Conservation (phyloP, 148 eudicot genomes). For the Gaultheria prostrata region DNA sequence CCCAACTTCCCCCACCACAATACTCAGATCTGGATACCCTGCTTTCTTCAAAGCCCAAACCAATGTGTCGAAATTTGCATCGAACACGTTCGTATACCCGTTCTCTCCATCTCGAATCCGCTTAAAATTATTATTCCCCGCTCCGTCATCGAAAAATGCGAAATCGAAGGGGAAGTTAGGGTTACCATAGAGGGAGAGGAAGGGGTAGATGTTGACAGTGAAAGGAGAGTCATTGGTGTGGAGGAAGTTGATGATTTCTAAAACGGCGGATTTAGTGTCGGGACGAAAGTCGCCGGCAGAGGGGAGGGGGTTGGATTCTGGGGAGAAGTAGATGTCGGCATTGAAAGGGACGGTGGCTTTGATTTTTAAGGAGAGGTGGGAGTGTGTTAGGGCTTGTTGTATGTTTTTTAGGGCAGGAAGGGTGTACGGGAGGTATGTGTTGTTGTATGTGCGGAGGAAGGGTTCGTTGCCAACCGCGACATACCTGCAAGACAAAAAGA, state of each 20-base stretch:
- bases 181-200: slow-evolving; percentile 75
- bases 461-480: slow-evolving; percentile 99
- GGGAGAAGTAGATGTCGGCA: slow-evolving; percentile 90
- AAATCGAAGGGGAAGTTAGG: slow-evolving; percentile 72
- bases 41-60: slow-evolving; percentile 68
- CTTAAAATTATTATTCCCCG: slow-evolving; percentile 9
- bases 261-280: slow-evolving; percentile 56
- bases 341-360: slow-evolving; percentile 89
- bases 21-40: slow-evolving; percentile 74
- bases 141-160: slow-evolving; percentile 76
- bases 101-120: slow-evolving; percentile 49
- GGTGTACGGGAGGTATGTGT: slow-evolving; percentile 51
- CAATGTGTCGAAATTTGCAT: slow-evolving; percentile 89
- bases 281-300: slow-evolving; percentile 95
- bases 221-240: slow-evolving; percentile 67
- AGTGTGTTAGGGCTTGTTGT: slow-evolving; percentile 67
- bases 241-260: slow-evolving; percentile 61
- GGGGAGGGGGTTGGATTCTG: slow-evolving; percentile 79
- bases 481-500: slow-evolving; percentile 45
- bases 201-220: slow-evolving; percentile 94
- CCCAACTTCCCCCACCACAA: slow-evolving; percentile 91
- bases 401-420: slow-evolving; percentile 79
- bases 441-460: slow-evolving; percentile 68
- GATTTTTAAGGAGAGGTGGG: slow-evolving; percentile 55
- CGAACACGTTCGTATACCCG: slow-evolving; percentile 83